A percentile compares a stretch with the other conserved stretches of the same genome.
Evolutionary conservation across 805 yeast genomes (phyloP).

Genomic region (Teunomyces kruisii): DNA sequence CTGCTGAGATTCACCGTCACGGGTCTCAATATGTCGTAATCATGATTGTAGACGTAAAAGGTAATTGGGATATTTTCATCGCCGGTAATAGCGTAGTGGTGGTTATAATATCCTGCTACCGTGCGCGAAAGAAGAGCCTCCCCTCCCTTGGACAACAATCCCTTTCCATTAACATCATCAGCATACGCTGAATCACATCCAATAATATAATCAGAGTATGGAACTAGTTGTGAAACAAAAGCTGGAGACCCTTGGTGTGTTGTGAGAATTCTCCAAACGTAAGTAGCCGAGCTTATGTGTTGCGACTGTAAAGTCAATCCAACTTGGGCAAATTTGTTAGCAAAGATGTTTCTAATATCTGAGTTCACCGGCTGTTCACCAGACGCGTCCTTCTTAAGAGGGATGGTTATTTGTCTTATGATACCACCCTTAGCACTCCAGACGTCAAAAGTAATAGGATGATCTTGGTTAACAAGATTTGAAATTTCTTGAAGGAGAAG

Average conservation of each 20-base stretch:
- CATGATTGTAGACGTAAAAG: slow-evolving; percentile 77
- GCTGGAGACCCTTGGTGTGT: slow-evolving; percentile 81
- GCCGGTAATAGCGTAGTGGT: slow-evolving; percentile 35
- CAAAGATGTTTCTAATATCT: slow-evolving; percentile 14
- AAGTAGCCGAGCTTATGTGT: slow-evolving; percentile 71
- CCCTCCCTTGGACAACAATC: slow-evolving; percentile 82
- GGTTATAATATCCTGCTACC: slow-evolving; percentile 54
- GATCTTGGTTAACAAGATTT: slow-evolving; percentile 28
- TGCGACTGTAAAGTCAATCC: slow-evolving; percentile 78
- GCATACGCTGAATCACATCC: slow-evolving; percentile 60
- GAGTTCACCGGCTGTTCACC: slow-evolving; percentile 1
- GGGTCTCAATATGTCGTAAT: slow-evolving; percentile 81
- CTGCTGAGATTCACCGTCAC: slow-evolving; percentile 67
- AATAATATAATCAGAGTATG: slow-evolving; percentile 84
- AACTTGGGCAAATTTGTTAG: slow-evolving; percentile 45
- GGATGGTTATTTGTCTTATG: slow-evolving; percentile 29
- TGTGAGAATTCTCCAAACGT: slow-evolving; percentile 81
- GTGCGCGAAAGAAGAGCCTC: slow-evolving; percentile 74
- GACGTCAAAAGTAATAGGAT: slow-evolving; percentile 54
- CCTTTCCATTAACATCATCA: slow-evolving; percentile 56
- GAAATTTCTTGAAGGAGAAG: slow-evolving; percentile 43
- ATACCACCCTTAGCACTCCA: slow-evolving; percentile 90
- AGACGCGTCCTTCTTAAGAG: slow-evolving; percentile 14
- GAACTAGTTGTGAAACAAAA: slow-evolving; percentile 73
- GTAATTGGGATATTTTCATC: slow-evolving; percentile 41